Evolutionary conservation across 1,139 yeast species (phyloP).

Genomic region (Nakaseomyces nivariensis): DNA sequence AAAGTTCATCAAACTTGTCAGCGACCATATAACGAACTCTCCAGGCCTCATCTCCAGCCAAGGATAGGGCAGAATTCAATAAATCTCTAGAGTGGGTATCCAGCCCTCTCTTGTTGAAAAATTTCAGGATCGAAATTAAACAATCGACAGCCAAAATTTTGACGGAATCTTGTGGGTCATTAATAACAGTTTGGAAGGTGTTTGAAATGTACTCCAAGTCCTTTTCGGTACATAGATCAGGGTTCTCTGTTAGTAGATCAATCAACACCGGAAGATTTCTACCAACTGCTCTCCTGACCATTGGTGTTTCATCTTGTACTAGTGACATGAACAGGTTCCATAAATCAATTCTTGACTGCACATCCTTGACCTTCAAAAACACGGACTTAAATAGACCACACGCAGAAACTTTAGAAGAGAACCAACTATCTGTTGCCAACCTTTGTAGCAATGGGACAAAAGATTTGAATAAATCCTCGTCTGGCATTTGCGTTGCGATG

Average conservation of each 20-base stretch:
- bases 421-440: constrained; percentile 87
- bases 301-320: constrained; percentile 88
- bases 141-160: constrained; percentile 85
- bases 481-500: constrained; percentile 53
- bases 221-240: constrained; percentile 32
- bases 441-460: constrained; percentile 70
- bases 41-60: constrained; percentile 91
- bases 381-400: constrained; percentile 79
- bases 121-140: constrained; percentile 59
- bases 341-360: constrained; percentile 45
- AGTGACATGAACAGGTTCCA: constrained; percentile 59
- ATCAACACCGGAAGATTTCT: constrained; percentile 67
- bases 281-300: constrained; percentile 96
- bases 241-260: constrained; percentile 42
- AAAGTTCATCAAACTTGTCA: constrained; percentile 72
- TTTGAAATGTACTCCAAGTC: constrained; percentile 70
- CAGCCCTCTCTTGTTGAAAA: constrained; percentile 50
- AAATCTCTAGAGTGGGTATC: constrained; percentile 50
- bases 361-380: constrained; percentile 49
- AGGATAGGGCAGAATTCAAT: constrained; percentile 50
- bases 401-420: constrained; percentile 83
- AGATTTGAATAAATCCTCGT: constrained; percentile 54
- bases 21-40: constrained; percentile 97
- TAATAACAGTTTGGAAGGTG: constrained; percentile 72
- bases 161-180: constrained; percentile 92